Percentiles rank a stretch among this genome's conserved stretches.
Evolutionary conservation across 257 asterid genomes (phyloP).

Genomic region (Nicotiana undulata): DNA sequence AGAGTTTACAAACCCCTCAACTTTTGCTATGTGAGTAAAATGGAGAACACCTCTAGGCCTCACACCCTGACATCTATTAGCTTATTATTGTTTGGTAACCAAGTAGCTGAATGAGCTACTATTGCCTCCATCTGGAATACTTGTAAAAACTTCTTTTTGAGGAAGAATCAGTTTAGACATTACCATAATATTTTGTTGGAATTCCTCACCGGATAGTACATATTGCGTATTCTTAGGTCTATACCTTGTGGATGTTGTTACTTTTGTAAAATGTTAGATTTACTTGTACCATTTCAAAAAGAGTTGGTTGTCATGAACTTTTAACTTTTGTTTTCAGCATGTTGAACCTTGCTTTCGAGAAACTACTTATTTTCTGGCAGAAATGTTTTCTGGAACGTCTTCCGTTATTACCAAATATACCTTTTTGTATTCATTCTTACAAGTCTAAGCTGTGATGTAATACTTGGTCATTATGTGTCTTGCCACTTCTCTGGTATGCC

Average conservation of each 20-base stretch:
- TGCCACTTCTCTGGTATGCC: background rate
- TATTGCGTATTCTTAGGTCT: background rate
- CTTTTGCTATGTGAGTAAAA: background rate
- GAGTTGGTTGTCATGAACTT: background rate
- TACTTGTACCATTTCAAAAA: background rate
- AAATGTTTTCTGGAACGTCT: background rate
- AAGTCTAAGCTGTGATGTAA: background rate
- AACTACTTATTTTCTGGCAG: too few relatives aligned
- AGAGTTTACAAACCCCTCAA: background rate
- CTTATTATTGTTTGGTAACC: background rate
- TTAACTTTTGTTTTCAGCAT: background rate
- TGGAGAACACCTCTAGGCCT: background rate
- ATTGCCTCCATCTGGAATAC: background rate
- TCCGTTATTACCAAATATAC: background rate
- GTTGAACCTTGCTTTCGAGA: background rate
- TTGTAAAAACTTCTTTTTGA: background rate
- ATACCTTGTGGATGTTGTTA: background rate
- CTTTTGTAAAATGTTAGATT: background rate
- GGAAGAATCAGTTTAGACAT: background rate
- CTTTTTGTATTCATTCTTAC: background rate
- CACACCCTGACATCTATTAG: background rate
- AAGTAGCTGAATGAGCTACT: too few relatives aligned
- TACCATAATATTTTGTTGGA: background rate
- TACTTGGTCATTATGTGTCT: background rate
- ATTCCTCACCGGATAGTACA: background rate